Evolutionary conservation across 2,329 filamentous ascomycete genomes (phyloP).

Genomic region (Diaporthe sp.): DNA sequence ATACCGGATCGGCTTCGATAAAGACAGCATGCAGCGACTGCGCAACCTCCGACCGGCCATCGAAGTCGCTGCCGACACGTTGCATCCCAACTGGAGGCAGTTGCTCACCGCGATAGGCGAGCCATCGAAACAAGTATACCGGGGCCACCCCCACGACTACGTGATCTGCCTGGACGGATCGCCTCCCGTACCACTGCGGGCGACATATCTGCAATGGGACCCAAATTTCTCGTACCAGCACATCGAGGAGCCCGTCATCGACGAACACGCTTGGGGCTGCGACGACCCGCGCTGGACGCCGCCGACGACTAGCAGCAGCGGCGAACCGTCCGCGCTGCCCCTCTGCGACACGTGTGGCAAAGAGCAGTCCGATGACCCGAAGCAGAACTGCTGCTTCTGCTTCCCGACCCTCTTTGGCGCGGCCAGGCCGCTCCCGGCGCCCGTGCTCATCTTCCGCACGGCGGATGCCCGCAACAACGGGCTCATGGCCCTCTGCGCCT

Average conservation of each 20-base stretch:
- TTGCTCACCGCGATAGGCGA: conserved; percentile 62
- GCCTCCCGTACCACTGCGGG: conserved; percentile 56
- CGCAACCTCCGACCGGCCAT: conserved; percentile 60
- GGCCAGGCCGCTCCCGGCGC: conserved; percentile 52
- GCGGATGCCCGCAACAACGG: conserved; percentile 69
- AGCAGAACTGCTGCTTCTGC: conserved; percentile 64
- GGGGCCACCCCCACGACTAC: conserved; percentile 66
- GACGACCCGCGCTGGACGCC: conserved; percentile 63
- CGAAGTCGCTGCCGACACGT: conserved; percentile 66
- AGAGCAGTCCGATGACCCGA: conserved; percentile 64
- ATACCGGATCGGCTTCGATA: conserved; percentile 67
- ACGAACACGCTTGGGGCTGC: conserved; percentile 61
- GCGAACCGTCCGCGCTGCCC: conserved; percentile 43
- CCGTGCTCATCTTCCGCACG: conserved; percentile 68
- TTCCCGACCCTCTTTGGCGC: conserved; percentile 67
- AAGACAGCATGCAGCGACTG: conserved; percentile 63
- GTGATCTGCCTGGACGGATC: conserved; percentile 60
- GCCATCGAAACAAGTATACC: conserved; percentile 55
- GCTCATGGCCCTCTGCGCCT: conserved; percentile 59
- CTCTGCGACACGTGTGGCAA: conserved; percentile 61
- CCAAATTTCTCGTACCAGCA: conserved; percentile 62
- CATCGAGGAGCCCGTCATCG: conserved; percentile 64
- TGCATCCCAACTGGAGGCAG: conserved; percentile 67
- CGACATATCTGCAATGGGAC: conserved; percentile 63
- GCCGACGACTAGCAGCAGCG: conserved; percentile 32